A percentile compares a stretch with the other conserved stretches of the same genome.
These are phyloP conservation scores for Thelephora ganbajun DNA, from an alignment of 768 basidiomycete species.

Conservation along the genomic window DNA sequence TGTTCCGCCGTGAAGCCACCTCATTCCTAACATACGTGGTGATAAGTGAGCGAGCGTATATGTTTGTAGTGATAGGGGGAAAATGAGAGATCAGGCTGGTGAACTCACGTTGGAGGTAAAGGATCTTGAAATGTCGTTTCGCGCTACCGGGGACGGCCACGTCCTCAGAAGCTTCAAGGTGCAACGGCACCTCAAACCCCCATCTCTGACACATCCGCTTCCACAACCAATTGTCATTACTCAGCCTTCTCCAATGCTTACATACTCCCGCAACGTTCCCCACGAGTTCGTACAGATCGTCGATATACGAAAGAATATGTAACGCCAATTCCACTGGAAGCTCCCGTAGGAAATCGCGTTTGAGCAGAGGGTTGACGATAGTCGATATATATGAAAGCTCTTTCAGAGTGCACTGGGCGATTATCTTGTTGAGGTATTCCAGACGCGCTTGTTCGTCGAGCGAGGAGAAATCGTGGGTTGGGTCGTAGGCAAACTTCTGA, in stretches of 20 bases:
- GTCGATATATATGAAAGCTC: constrained; percentile 58
- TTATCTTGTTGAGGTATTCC: constrained; percentile 35
- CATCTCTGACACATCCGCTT: constrained; percentile 52
- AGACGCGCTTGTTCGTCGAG: constrained; percentile 29
- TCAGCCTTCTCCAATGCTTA: constrained; percentile 52
- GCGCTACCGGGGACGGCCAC: neutral
- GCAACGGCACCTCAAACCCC: constrained; percentile 23
- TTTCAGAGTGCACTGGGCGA: constrained; percentile 38
- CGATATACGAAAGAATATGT: constrained; percentile 62
- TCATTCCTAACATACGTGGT: constrained; percentile 37
- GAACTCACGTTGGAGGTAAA: neutral
- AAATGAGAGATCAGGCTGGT: neutral
- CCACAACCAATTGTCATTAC: constrained; percentile 73
- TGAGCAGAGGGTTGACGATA: constrained; percentile 49
- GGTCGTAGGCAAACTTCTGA: constrained; percentile 14
- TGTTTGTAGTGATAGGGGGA: too few relatives aligned
- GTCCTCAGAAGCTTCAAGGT: neutral
- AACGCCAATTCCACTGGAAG: constrained; percentile 49
- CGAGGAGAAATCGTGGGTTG: constrained; percentile 20
- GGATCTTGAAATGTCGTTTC: neutral
- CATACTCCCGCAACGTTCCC: constrained; percentile 56
- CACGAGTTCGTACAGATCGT: constrained; percentile 59
- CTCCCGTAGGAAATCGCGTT: constrained; percentile 39
- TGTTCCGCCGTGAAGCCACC: constrained; percentile 68
- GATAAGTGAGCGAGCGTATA: neutral